Evolutionary conservation across 441 rosid genomes (phyloP).

Genomic region (Pelargonium myrrhifolium): DNA sequence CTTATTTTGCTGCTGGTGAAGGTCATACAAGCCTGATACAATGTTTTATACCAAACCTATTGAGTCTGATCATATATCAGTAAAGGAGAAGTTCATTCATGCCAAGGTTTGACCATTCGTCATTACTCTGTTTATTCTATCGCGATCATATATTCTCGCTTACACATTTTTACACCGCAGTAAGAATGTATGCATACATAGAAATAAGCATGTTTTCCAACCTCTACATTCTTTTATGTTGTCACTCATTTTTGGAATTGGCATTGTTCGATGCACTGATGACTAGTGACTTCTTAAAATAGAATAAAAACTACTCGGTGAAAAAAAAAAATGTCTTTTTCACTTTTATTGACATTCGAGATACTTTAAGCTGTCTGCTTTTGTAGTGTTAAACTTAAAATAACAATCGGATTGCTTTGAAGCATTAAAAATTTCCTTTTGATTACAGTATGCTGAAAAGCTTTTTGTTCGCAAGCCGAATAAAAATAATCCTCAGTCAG

Average conservation of each 20-base stretch:
- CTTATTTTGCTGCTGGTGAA: conserved; percentile 25
- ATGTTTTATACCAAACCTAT: conserved; percentile 59
- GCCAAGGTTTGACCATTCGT: conserved; percentile 54
- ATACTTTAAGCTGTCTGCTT: background rate
- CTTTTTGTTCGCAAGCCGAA: conserved; percentile 48
- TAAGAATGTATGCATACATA: background rate
- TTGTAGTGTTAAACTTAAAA: background rate
- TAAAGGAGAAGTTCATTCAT: conserved; percentile 85
- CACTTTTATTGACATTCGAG: background rate
- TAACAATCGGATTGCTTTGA: background rate
- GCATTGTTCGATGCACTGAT: background rate
- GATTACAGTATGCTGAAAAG: conserved; percentile 74
- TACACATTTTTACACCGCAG: background rate
- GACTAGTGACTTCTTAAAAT: background rate
- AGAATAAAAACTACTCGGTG: background rate
- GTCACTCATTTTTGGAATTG: background rate
- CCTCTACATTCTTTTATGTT: background rate
- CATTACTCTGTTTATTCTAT: background rate
- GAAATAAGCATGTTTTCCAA: background rate
- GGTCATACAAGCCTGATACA: conserved; percentile 45
- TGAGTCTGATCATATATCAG: conserved; percentile 57
- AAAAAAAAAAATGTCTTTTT: background rate
- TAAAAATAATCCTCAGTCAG: conserved; percentile 42
- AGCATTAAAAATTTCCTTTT: background rate
- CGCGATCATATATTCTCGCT: background rate